Conservation (phyloP, 257 asterid species). For the Solanum chmielewskii region DNA sequence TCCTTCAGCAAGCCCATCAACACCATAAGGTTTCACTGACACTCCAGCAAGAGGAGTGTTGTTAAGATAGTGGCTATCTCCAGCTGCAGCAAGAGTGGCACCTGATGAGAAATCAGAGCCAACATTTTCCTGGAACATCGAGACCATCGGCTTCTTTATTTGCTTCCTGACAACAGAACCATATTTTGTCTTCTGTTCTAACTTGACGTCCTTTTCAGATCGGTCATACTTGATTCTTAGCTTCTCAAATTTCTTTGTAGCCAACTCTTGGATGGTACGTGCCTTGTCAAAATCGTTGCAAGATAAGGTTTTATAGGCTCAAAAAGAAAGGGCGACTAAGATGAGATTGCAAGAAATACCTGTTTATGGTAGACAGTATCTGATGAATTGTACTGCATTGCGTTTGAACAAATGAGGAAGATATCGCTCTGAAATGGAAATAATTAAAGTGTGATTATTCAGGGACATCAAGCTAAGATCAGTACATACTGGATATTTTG, state of each 20-base stretch:
- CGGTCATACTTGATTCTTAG: slow-evolving; percentile 33
- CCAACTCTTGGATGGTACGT: slow-evolving; percentile 80
- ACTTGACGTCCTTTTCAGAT: slow-evolving; percentile 46
- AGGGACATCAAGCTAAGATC: background rate
- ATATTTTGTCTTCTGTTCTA: slow-evolving; percentile 44
- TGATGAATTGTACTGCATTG: slow-evolving; percentile 92
- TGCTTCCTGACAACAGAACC: slow-evolving; percentile 47
- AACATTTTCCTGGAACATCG: slow-evolving; percentile 49
- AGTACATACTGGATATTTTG: background rate
- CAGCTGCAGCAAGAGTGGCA: slow-evolving; percentile 60
- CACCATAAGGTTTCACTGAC: slow-evolving; percentile 37
- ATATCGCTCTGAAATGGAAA: slow-evolving; percentile 64
- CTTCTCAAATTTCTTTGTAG: slow-evolving; percentile 63
- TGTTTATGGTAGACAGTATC: slow-evolving; percentile 86
- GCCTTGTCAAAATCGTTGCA: slow-evolving; percentile 43
- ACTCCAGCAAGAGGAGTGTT: slow-evolving; percentile 32
- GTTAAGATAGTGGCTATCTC: slow-evolving; percentile 36
- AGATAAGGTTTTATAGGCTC: background rate
- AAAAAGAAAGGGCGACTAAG: background rate
- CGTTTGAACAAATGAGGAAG: slow-evolving; percentile 79
- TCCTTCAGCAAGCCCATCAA: slow-evolving; percentile 52
- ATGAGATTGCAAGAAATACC: slow-evolving; percentile 23
- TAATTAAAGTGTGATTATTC: background rate
- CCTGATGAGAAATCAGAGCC: slow-evolving; percentile 93
- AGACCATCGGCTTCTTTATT: slow-evolving; percentile 36